Base-by-base conservation (phyloP, 768 basidiomycete genomes). In the Boletus pseudopeckii region DNA sequence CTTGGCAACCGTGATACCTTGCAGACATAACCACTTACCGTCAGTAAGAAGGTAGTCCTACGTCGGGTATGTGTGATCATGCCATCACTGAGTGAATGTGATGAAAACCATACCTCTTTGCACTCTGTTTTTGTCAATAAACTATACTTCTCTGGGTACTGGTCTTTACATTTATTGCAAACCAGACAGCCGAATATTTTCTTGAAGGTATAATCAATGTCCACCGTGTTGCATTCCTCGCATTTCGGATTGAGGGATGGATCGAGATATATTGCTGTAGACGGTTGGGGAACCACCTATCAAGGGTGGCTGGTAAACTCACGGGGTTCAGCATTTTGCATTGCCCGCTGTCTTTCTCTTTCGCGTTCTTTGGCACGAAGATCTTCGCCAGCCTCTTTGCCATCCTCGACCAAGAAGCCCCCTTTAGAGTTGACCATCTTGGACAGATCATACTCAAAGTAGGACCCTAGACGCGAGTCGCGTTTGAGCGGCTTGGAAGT, bases 361-460 rank as follows among this genome's bases (percentile, higher is more conserved):
- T 90, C 85, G 61, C 85, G 87, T 72, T 94, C 88, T 68, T 88
- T 89, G 57, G 84, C 73, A 44, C 83, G 77, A 55, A 84, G 71
- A 24, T 88, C 85, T 53, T 90, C 91, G 62, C 91, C 85, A 2
- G 83, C 79, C 57, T 90, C 88, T 59, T 84, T 83, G n/a, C 83
- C 85, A 41, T 96, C 94, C 58, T 96, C 91, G 6, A 96, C 78
- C 64, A 99, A 72, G 71, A 98, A 99, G 1, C 97, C 97, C 47
- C 96, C 97, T 68, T 94, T 90, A 8, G 93, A 88, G 69, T 99
- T 98, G 65, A 93, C 87, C 85, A 98, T 90, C 77, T 97, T 98
- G 13, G 90, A 90, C 14, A 98, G 72, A 69, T 98, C 95, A 82
- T 97, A 98, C 60, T 98, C 96, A 60, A 96, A 96, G 74, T 98